phyloP scores from a whole-genome alignment of 2,329 filamentous ascomycete species.

The Cladophialophora bantiana region DNA sequence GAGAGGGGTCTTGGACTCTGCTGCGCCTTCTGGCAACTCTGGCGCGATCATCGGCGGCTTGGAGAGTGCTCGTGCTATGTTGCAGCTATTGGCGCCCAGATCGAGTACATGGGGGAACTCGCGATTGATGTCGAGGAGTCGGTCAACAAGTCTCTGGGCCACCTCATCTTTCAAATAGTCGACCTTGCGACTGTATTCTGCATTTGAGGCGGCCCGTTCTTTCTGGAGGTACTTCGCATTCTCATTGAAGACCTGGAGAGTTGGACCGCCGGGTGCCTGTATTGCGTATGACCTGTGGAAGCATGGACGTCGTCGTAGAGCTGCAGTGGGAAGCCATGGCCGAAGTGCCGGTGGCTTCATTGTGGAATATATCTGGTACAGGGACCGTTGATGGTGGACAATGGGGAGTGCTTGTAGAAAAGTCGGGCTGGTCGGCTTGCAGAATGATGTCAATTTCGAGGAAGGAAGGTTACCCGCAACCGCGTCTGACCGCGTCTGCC shows the following conservation, averaged over 20 bases:
- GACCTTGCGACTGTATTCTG: constrained; percentile 75
- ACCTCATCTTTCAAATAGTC: constrained; percentile 96
- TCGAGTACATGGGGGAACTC: constrained; percentile 85
- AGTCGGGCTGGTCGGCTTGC: neutral
- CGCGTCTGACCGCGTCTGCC: constrained; percentile 16
- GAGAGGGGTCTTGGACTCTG: constrained; percentile 59
- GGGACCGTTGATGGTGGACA: constrained; percentile 7
- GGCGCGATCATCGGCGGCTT: constrained; percentile 66
- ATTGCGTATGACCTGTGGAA: constrained; percentile 70
- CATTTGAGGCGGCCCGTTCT: constrained; percentile 77
- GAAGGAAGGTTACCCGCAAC: constrained; percentile 14
- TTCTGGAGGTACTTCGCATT: constrained; percentile 89
- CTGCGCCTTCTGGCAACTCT: constrained; percentile 49
- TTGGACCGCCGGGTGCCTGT: constrained; percentile 76
- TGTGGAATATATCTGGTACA: neutral
- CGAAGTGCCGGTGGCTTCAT: constrained; percentile 36
- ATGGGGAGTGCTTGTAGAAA: neutral
- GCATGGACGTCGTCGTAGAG: constrained; percentile 29
- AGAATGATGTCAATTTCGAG: constrained; percentile 17
- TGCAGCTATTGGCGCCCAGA: constrained; percentile 93
- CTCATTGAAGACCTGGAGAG: constrained; percentile 90
- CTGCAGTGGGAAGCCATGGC: constrained; percentile 34
- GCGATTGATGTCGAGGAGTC: constrained; percentile 91
- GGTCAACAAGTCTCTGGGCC: constrained; percentile 80
- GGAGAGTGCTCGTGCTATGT: constrained; percentile 79